Conservation (phyloP, 1,284 basidiomycete species). For the Sparassis latifolia region DNA sequence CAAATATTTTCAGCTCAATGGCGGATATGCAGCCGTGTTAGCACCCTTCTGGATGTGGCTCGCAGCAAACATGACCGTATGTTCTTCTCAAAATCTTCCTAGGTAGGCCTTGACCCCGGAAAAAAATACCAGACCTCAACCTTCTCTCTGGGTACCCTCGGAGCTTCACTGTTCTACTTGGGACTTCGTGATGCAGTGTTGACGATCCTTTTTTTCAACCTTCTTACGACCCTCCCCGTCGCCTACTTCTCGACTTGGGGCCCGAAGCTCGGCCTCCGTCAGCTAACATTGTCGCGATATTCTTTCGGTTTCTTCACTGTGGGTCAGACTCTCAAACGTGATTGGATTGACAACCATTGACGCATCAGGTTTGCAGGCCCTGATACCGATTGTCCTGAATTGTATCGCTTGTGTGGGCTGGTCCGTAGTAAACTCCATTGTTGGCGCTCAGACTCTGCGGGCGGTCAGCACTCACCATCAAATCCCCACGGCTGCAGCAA, state of each 20-base stretch:
- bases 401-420: constrained; percentile 28
- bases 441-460: constrained; percentile 25
- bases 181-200: constrained; percentile 26
- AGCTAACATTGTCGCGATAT: constrained; percentile 31
- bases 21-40: neutral
- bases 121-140: constrained; percentile 15
- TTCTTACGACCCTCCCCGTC: constrained; percentile 29
- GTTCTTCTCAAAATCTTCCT: neutral
- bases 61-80: constrained; percentile 21
- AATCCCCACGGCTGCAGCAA: constrained; percentile 26
- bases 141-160: constrained; percentile 30
- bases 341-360: no score
- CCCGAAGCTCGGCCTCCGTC: constrained; percentile 28
- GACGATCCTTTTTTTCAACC: constrained; percentile 30
- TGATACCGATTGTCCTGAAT: constrained; percentile 23
- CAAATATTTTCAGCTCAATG: neutral
- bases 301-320: constrained; percentile 19
- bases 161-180: constrained; percentile 22
- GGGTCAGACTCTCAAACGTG: neutral
- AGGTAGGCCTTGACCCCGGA: neutral
- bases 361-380: constrained; percentile 10
- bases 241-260: constrained; percentile 30
- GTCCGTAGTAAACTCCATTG: constrained; percentile 32
- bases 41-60: constrained; percentile 20
- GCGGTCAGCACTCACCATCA: constrained; percentile 22